A percentile compares a stretch with the other conserved stretches of the same genome.
Conservation (phyloP, 495 filamentous ascomycete genomes). For the Aspergillus avenaceus region DNA sequence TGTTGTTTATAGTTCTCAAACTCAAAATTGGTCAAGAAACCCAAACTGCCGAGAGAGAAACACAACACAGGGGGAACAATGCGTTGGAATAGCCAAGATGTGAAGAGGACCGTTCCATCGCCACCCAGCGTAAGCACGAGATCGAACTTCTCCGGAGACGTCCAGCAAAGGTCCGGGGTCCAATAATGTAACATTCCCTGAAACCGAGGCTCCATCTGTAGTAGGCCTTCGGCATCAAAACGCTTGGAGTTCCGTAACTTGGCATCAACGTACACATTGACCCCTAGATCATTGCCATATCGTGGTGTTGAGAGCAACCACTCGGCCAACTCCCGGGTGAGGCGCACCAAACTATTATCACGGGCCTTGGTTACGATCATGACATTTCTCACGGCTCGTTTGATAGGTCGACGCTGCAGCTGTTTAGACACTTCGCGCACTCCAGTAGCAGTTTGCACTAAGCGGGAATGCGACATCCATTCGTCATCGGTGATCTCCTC, state of each 20-base stretch:
- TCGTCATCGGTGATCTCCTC: slow-evolving; percentile 91
- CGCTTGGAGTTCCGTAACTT: slow-evolving; percentile 82
- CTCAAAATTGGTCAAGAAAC: slow-evolving; percentile 91
- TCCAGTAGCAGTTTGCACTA: slow-evolving; percentile 90
- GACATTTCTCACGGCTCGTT: slow-evolving; percentile 78
- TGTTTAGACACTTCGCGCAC: slow-evolving; percentile 95
- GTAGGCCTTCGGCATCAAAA: slow-evolving; percentile 71
- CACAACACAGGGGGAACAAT: slow-evolving; percentile 86
- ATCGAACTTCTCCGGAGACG: slow-evolving; percentile 84
- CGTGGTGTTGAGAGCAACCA: slow-evolving; percentile 84
- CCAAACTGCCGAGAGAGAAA: slow-evolving; percentile 83
- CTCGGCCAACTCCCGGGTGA: slow-evolving; percentile 79
- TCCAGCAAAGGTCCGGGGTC: slow-evolving; percentile 92
- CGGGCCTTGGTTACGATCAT: slow-evolving; percentile 97
- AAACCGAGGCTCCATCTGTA: slow-evolving; percentile 67
- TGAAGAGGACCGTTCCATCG: slow-evolving; percentile 89
- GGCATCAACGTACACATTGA: slow-evolving; percentile 92
- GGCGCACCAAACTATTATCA: slow-evolving; percentile 79
- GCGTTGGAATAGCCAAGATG: slow-evolving; percentile 90
- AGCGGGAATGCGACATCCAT: slow-evolving; percentile 82
- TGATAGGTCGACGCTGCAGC: slow-evolving; percentile 82
- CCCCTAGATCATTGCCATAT: slow-evolving; percentile 73
- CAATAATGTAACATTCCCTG: slow-evolving; percentile 82
- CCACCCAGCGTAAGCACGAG: slow-evolving; percentile 88
- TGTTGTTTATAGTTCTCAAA: slow-evolving; percentile 77